A percentile compares a stretch with the other conserved stretches of the same genome.
Evolutionary conservation across 2,329 filamentous ascomycete genomes (phyloP).

Genomic region (Leptosphaerulina australis): DNA sequence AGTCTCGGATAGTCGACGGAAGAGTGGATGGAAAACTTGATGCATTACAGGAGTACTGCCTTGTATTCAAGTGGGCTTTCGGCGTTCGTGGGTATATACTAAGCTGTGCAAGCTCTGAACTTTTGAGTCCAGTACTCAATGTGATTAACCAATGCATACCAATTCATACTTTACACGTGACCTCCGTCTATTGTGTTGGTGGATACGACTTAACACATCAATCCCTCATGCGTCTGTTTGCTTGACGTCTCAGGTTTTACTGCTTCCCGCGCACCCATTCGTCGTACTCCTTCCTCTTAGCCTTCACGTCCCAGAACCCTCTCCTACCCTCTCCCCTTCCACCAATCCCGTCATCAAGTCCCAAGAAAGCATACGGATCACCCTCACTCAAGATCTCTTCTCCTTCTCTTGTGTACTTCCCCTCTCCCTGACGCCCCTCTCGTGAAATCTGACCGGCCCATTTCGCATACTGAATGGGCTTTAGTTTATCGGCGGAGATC

Average conservation of each 20-base stretch:
- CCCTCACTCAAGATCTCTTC: slow-evolving; percentile 69
- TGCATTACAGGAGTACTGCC: slow-evolving; percentile 2
- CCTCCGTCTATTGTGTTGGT: not conserved
- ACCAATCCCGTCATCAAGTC: slow-evolving; percentile 58
- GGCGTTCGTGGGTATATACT: slow-evolving; percentile 1
- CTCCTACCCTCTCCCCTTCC: slow-evolving; percentile 71
- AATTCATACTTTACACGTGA: not conserved
- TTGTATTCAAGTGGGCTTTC: slow-evolving; percentile 11
- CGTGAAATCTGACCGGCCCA: slow-evolving; percentile 87
- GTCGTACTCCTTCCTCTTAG: slow-evolving; percentile 82
- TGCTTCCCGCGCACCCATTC: slow-evolving; percentile 63
- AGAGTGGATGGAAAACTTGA: not conserved
- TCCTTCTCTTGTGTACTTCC: slow-evolving; percentile 64
- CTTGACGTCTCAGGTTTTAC: slow-evolving; percentile 4
- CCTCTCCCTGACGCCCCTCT: slow-evolving; percentile 67
- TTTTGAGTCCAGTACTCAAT: not conserved
- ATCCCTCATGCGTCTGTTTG: too few relatives aligned
- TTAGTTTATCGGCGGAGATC: slow-evolving; percentile 73
- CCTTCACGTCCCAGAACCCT: slow-evolving; percentile 87
- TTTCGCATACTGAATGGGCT: slow-evolving; percentile 81
- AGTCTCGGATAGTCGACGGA: not conserved
- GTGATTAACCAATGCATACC: not conserved
- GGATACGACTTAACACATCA: too few relatives aligned
- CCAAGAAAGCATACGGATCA: slow-evolving; percentile 77
- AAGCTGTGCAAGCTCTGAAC: not conserved